Evolutionary conservation across 1,139 yeast genomes (phyloP), one percentile per base, ranked within the genome.

Genomic region (Blastobotrys illinoisensis): DNA sequence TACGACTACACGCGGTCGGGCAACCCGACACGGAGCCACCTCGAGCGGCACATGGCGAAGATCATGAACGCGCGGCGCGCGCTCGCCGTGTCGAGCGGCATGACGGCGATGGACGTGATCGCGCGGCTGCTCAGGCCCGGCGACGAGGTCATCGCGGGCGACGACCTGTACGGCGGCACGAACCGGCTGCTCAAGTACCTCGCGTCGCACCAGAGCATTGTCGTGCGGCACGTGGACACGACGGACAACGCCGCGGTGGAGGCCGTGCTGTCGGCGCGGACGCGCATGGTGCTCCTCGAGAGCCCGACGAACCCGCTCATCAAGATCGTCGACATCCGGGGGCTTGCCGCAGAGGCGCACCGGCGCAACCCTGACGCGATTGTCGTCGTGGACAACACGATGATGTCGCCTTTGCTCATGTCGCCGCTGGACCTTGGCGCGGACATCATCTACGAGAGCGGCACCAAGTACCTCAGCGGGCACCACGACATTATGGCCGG

Each of bases 401-500:
- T 90, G 97, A 85, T 90, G 91, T 85, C 96, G 16, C 97, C 97
- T 3, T 71, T 90, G 55, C 77, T 86, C 65, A 85, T 88, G 85
- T 79, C 86, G 14, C 97, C 97, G 1, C 77, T 90, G 62, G 88
- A 86, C 62, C 78, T 86, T 62, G 95, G 95, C 14, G 95, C 85
- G 32, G 97, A 90, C 68, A 86, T 90, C 58, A 96, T 88, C 56
- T 90, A 90, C 70, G 97, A 90, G 69, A 85, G 93, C 14, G 97
- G 95, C 16, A 90, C 97, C 55, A 90, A 90, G 71, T 90, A 88
- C 67, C 76, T 90, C 61, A 88, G 89, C 66, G 97, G 97, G 9
- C 97, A 90, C 70, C 97, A 90, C 70, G 97, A 90, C 70, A 82
- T 90, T 64, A 90, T 90, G 97, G 97, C 96, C 16, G 97, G 97